Conservation (phyloP, 2,329 filamentous ascomycete genomes). For the Acrodontium crateriforme region DNA sequence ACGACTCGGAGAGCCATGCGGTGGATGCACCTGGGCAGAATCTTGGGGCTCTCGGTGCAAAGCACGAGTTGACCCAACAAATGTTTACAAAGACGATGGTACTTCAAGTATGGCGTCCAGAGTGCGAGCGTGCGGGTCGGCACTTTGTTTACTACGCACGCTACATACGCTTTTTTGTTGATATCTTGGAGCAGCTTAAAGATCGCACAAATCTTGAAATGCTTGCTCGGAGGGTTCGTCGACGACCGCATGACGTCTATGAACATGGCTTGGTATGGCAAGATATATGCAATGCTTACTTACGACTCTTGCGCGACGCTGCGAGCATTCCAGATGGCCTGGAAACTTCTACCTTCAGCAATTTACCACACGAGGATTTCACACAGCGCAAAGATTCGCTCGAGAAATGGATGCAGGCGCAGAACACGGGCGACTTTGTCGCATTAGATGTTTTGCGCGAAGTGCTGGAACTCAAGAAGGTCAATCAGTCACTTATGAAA, state of each 20-base stretch:
- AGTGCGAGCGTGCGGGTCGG: slow-evolving; percentile 67
- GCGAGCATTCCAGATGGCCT: slow-evolving; percentile 45
- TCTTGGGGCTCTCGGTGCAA: slow-evolving; percentile 46
- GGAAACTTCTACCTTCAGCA: slow-evolving; percentile 52
- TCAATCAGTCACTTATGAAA: slow-evolving; percentile 84
- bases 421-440: slow-evolving; percentile 30
- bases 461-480: slow-evolving; percentile 54
- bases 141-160: slow-evolving; percentile 86
- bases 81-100: slow-evolving; percentile 93
- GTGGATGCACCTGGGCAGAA: slow-evolving; percentile 2
- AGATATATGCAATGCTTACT: slow-evolving; percentile 43
- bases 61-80: slow-evolving; percentile 66
- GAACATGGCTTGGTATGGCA: slow-evolving; percentile 51
- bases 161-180: slow-evolving; percentile 71
- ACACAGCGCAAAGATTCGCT: slow-evolving; percentile 43
- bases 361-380: slow-evolving; percentile 52
- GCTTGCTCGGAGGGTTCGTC: slow-evolving; percentile 64
- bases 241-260: slow-evolving; percentile 63
- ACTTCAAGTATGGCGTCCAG: slow-evolving; percentile 89
- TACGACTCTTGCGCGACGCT: slow-evolving; percentile 42
- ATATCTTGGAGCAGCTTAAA: slow-evolving; percentile 57
- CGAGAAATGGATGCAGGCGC: slow-evolving; percentile 43
- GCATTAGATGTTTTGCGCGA: slow-evolving; percentile 52
- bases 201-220: slow-evolving; percentile 67
- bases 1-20: too few species aligned